phyloP scores from a whole-genome alignment of 495 filamentous ascomycete species.

The Tricharina praecox region DNA sequence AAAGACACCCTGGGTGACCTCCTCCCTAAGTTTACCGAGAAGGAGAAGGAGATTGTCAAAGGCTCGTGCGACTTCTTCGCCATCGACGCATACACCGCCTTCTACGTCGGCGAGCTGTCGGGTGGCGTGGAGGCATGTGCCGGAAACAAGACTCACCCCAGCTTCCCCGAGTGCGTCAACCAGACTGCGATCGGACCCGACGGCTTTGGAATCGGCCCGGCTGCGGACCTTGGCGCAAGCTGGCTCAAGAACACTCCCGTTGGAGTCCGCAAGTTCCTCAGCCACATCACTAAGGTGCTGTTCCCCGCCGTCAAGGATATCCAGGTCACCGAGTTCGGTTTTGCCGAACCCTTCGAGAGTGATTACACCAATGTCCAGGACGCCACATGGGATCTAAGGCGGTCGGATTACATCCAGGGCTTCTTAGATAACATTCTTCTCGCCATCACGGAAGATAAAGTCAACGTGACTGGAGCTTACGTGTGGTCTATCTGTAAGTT shows the following conservation, averaged over 20 bases:
- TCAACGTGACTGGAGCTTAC: constrained; percentile 32
- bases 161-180: constrained; percentile 30
- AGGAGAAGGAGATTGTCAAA: constrained; percentile 31
- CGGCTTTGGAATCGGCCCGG: constrained; percentile 30
- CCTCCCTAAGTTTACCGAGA: constrained; percentile 25
- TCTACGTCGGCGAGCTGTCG: constrained; percentile 22
- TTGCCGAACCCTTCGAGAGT: constrained; percentile 32
- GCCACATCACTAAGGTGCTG: constrained; percentile 30
- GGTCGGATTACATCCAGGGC: constrained; percentile 29
- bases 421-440: constrained; percentile 31
- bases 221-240: constrained; percentile 27
- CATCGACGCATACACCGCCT: constrained; percentile 29
- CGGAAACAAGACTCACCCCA: constrained; percentile 28
- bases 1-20: constrained; percentile 30
- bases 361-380: constrained; percentile 9
- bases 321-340: constrained; percentile 34
- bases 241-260: constrained; percentile 32
- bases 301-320: constrained; percentile 30
- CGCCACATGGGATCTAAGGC: not conserved
- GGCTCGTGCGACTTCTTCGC: constrained; percentile 33
- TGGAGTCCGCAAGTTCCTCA: constrained; percentile 31
- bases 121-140: constrained; percentile 27
- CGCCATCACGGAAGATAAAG: constrained; percentile 25
- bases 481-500: constrained; percentile 30
- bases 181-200: constrained; percentile 19